phyloP scores from a whole-genome alignment of 371 early-diverging fungal genomes.

The Globomyces sp. region DNA sequence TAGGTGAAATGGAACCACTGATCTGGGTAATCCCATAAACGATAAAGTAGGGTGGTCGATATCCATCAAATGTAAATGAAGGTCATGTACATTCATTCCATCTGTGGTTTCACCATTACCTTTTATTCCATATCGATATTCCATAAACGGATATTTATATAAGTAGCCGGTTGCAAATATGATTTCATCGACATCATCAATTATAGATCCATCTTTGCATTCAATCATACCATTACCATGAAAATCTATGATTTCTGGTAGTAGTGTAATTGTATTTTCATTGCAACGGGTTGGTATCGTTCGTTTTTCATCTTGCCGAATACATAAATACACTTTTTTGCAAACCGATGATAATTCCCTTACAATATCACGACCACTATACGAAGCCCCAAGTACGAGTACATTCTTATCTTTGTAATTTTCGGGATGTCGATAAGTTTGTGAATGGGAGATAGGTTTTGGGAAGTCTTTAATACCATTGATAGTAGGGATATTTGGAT shows the following conservation, averaged over 20 bases:
- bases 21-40: slow-evolving; percentile 58
- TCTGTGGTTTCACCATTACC: slow-evolving; percentile 34
- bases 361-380: slow-evolving; percentile 50
- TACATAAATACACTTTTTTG: slow-evolving; percentile 43
- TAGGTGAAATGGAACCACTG: slow-evolving; percentile 56
- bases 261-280: no score
- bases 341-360: slow-evolving; percentile 47
- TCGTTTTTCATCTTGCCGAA: slow-evolving; percentile 30
- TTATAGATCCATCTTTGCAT: background rate
- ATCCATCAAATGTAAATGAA: slow-evolving; percentile 54
- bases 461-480: slow-evolving; percentile 39
- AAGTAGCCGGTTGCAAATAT: slow-evolving; percentile 63
- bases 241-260: slow-evolving; percentile 23
- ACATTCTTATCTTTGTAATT: slow-evolving; percentile 43
- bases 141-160: slow-evolving; percentile 57
- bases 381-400: slow-evolving; percentile 51
- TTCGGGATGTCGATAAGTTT: slow-evolving; percentile 53
- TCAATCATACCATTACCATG: slow-evolving; percentile 1
- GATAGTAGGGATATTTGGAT: slow-evolving; percentile 58
- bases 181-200: slow-evolving; percentile 38
- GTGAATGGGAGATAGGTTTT: slow-evolving; percentile 47
- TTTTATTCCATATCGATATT: slow-evolving; percentile 19
- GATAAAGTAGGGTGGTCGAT: slow-evolving; percentile 54
- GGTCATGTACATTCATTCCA: slow-evolving; percentile 46
- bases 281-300: background rate